Conservation (phyloP, 2,329 filamentous ascomycete genomes). For the Leptographium flavum region DNA sequence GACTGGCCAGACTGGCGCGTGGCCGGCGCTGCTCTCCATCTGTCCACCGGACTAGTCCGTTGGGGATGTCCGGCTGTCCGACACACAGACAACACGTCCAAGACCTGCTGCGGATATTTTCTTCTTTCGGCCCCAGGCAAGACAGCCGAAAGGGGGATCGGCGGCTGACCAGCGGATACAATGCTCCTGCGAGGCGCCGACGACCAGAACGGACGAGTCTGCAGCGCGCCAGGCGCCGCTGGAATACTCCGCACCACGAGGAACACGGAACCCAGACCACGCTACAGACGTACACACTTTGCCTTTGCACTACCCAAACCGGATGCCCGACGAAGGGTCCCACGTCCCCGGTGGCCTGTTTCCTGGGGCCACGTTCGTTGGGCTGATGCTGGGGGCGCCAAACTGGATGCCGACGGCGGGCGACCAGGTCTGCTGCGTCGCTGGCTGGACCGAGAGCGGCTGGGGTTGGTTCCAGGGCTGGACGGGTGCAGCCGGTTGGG, state of each 20-base stretch:
- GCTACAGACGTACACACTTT: too few species aligned
- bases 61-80: background rate
- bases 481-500: constrained; percentile 27
- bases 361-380: background rate
- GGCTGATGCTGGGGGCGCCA: constrained; percentile 24
- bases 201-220: too few species aligned
- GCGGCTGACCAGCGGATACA: too few species aligned
- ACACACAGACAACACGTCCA: background rate
- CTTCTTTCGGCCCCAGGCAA: background rate
- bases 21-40: too few species aligned
- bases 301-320: constrained; percentile 11
- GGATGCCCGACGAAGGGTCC: constrained; percentile 10
- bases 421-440: constrained; percentile 46
- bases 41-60: too few species aligned
- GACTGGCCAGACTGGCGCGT: too few species aligned
- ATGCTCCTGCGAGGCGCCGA: too few species aligned
- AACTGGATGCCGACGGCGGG: constrained; percentile 75
- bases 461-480: constrained; percentile 48
- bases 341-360: constrained; percentile 6
- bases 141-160: too few species aligned
- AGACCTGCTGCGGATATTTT: too few species aligned
- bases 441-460: constrained; percentile 23
- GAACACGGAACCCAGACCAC: too few species aligned
- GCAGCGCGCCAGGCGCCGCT: too few species aligned
- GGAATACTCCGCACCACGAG: too few species aligned